Evolutionary conservation across 2,329 filamentous ascomycete genomes (phyloP).

Genomic region (Ophiosphaerella narmari): DNA sequence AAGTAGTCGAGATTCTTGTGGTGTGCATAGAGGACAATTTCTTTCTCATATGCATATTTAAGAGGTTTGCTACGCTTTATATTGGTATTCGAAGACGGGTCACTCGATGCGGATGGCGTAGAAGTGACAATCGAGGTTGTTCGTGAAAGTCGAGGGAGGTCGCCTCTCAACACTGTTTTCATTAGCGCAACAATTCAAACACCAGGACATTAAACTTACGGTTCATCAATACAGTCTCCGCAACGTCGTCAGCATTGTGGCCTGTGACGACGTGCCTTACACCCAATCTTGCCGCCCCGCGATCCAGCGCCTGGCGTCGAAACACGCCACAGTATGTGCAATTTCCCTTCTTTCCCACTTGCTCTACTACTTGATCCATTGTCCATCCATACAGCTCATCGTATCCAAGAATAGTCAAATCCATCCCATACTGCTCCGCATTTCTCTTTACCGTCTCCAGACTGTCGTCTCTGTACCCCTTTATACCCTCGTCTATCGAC

Average conservation of each 20-base stretch:
- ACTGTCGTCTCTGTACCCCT: constrained; percentile 93
- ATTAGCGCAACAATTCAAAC: constrained; percentile 10
- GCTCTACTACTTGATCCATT: constrained; percentile 97
- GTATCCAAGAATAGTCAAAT: constrained; percentile 89
- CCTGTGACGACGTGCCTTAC: constrained; percentile 96
- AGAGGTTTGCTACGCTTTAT: constrained; percentile 95
- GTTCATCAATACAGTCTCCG: constrained; percentile 98
- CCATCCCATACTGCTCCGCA: constrained; percentile 86
- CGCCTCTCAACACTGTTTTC: constrained; percentile 72
- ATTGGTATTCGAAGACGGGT: constrained; percentile 64
- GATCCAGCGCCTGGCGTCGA: constrained; percentile 87
- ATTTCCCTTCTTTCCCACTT: constrained; percentile 96
- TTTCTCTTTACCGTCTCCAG: constrained; percentile 97
- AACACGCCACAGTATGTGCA: constrained; percentile 99
- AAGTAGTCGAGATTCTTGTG: constrained; percentile 98
- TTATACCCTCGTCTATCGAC: constrained; percentile 96
- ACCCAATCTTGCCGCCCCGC: constrained; percentile 82
- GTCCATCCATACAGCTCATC: constrained; percentile 96
- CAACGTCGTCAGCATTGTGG: constrained; percentile 96
- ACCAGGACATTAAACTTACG: constrained; percentile 29
- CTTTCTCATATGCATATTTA: constrained; percentile 98
- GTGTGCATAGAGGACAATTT: constrained; percentile 96
- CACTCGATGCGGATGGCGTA: constrained; percentile 59
- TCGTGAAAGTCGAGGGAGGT: constrained; percentile 82
- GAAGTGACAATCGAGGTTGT: constrained; percentile 85